These are phyloP conservation scores for Astrocystis sublimbata DNA, from an alignment of 495 filamentous ascomycete genomes.

Conservation along the genomic window DNA sequence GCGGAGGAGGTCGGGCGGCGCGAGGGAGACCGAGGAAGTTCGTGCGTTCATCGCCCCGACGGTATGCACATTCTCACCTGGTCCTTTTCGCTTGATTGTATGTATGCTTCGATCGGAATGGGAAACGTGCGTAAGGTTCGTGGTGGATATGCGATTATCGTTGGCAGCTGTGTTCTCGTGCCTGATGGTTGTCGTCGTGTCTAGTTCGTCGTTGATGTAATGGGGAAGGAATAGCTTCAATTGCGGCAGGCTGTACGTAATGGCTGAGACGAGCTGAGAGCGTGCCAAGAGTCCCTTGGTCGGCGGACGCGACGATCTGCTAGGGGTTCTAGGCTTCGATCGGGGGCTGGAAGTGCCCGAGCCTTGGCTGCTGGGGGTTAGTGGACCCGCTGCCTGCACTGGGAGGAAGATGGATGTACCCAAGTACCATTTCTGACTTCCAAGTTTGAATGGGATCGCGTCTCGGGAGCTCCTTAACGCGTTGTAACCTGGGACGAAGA, in stretches of 20 bases:
- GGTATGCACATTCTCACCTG: conserved; percentile 14
- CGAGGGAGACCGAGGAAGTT: conserved; percentile 58
- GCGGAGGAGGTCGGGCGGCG: conserved; percentile 43
- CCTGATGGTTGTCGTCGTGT: too few species aligned
- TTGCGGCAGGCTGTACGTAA: conserved; percentile 1
- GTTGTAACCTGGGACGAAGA: background rate
- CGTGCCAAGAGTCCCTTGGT: too few species aligned
- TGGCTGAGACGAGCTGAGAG: too few species aligned
- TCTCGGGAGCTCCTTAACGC: conserved; percentile 23
- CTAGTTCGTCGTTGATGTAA: conserved; percentile 7
- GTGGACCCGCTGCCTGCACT: background rate
- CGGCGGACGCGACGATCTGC: background rate
- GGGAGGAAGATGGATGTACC: background rate
- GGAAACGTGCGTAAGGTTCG: background rate
- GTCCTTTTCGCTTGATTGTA: background rate
- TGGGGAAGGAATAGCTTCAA: background rate
- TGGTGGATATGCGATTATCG: background rate
- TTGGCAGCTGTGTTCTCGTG: background rate
- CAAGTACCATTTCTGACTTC: background rate
- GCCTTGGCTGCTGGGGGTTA: background rate
- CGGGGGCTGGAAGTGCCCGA: conserved; percentile 5
- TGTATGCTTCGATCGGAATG: background rate
- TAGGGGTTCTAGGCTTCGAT: background rate
- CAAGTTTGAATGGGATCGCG: conserved; percentile 37
- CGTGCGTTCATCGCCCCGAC: conserved; percentile 24